phyloP scores from a whole-genome alignment of 345 rosid species.

The Carallia pectinifolia region DNA sequence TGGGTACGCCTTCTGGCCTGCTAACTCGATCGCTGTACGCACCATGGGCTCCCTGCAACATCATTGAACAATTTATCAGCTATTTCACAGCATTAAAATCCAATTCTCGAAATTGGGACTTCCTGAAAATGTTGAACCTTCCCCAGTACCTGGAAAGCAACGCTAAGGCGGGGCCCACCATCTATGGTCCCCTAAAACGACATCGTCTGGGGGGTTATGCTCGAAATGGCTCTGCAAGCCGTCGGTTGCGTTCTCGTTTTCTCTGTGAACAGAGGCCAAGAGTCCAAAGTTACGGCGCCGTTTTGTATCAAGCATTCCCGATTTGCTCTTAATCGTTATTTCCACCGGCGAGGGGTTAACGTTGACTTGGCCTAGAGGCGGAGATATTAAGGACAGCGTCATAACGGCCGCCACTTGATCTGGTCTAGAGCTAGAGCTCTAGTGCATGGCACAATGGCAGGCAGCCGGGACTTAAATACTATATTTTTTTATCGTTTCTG shows the following conservation, averaged over 20 bases:
- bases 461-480: no score
- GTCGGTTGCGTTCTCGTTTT: slow-evolving; percentile 13
- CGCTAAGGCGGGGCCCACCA: slow-evolving; percentile 73
- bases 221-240: slow-evolving; percentile 34
- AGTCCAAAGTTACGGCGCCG: slow-evolving; percentile 27
- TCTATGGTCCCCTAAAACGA: slow-evolving; percentile 38
- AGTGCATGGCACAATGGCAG: neutral
- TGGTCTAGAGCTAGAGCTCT: no score
- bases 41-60: slow-evolving; percentile 74
- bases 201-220: slow-evolving; percentile 25
- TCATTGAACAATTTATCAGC: neutral
- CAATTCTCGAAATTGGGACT: neutral
- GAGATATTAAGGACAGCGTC: slow-evolving; percentile 32
- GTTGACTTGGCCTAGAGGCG: slow-evolving; percentile 24
- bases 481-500: no score
- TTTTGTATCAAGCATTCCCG: slow-evolving; percentile 12
- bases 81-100: neutral
- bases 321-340: slow-evolving; percentile 3
- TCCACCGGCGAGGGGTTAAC: slow-evolving; percentile 22
- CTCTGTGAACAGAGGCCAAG: slow-evolving; percentile 32
- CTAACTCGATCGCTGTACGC: slow-evolving; percentile 97
- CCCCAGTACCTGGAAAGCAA: slow-evolving; percentile 77
- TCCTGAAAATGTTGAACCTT: neutral
- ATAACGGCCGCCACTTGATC: slow-evolving; percentile 44
- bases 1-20: slow-evolving; percentile 92